A percentile compares a stretch with the other conserved stretches of the same genome.
These are phyloP conservation scores for Monilinia vaccinii-corymbosi DNA, from an alignment of 2,329 filamentous ascomycete species.

Conservation along the genomic window DNA sequence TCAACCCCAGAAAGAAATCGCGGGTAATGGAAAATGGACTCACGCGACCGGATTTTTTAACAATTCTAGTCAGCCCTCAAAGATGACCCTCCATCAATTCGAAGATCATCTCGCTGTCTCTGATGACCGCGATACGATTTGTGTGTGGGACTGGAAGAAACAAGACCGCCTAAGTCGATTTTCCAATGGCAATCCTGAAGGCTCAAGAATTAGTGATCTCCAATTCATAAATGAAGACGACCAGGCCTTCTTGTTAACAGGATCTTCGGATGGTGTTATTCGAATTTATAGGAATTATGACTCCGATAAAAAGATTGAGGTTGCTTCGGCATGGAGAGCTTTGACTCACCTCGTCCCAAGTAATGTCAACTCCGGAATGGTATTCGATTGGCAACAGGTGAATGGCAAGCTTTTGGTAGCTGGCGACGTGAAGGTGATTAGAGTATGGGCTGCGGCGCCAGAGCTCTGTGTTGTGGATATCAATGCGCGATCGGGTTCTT, in stretches of 20 bases:
- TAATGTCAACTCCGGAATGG: slow-evolving; percentile 88
- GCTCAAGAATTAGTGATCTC: slow-evolving; percentile 88
- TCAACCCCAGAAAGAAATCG: slow-evolving; percentile 84
- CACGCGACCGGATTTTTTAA: slow-evolving; percentile 74
- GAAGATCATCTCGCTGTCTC: slow-evolving; percentile 91
- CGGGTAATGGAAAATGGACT: slow-evolving; percentile 80
- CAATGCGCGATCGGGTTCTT: slow-evolving; percentile 85
- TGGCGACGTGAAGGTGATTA: slow-evolving; percentile 88
- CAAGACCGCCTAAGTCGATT: slow-evolving; percentile 71
- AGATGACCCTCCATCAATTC: slow-evolving; percentile 96
- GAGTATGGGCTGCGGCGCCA: slow-evolving; percentile 90
- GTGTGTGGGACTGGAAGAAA: slow-evolving; percentile 88
- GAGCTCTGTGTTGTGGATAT: slow-evolving; percentile 93
- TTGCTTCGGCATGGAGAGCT: slow-evolving; percentile 86
- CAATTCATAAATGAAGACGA: slow-evolving; percentile 99
- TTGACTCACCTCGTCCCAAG: slow-evolving; percentile 89
- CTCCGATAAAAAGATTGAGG: slow-evolving; percentile 61
- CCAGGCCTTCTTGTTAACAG: slow-evolving; percentile 87
- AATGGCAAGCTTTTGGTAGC: slow-evolving; percentile 90
- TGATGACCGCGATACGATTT: slow-evolving; percentile 84
- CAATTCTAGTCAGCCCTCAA: slow-evolving; percentile 80
- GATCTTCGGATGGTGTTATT: slow-evolving; percentile 89
- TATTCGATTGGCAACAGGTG: slow-evolving; percentile 99
- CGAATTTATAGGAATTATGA: slow-evolving; percentile 93
- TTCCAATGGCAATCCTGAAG: slow-evolving; percentile 85